Evolutionary conservation across 257 asterid species (phyloP), one percentile per base, ranked within the genome.

Genomic region (Paraleonurus japonicus): DNA sequence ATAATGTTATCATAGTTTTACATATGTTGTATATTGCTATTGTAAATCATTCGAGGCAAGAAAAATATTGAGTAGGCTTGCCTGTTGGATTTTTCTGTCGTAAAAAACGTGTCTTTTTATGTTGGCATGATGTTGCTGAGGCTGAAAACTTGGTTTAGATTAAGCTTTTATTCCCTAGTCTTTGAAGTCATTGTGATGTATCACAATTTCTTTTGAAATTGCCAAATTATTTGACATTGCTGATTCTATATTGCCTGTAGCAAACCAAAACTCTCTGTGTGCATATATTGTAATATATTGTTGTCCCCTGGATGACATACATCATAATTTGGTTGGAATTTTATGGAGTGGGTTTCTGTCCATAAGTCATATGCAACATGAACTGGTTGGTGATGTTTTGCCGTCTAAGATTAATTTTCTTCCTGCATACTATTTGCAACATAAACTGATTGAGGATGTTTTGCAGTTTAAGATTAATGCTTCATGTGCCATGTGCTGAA

Each of bases 391-490:
- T 35, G 41, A 59, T 68, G 66, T 45, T 76, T n/a, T 84, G 74
- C 95, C 91, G 99, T 82, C 83, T 94, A 82, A 81, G 97, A 58
- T 78, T 83, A 59, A 71, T 48, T n/a, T 27, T 58, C 64, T 26
- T 39, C 13, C 4, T 13, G 23, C 27, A 13, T 24, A 24, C 39
- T 58, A 26, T 0, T 26, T 59, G 65, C 35, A 19, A 61, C 65
- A 64, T 73, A 62, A 57, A 65, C 70, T 81, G 43, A 78, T 50
- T 5, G 19, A 32, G 55, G 37, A 57, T 65, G 63, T 64, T 76
- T 85, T 84, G 72, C 96, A 92, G 98, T 79, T 84, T 92, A 85
- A 81, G 98, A 53, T 78, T 85, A 63, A 76, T 92, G 84, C 96
- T 92, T 58, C 81, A 83, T 60, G 77, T 78, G 78, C 79, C 93